Conservation (phyloP, 2,329 filamentous ascomycete genomes). For the Claviceps sp. region DNA sequence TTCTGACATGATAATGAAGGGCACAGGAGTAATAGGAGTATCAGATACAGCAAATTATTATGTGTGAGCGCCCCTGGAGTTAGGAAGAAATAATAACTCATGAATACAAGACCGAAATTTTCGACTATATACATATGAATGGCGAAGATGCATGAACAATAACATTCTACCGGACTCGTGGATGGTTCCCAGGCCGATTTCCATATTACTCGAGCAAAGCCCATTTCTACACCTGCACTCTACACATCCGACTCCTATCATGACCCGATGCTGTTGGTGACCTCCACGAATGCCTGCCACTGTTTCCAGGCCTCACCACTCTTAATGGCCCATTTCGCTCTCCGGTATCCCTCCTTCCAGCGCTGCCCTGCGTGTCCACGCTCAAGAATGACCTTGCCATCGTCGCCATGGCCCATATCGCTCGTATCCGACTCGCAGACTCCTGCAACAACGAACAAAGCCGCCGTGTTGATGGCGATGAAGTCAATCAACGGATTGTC, state of each 20-base stretch:
- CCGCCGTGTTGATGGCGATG: conserved; percentile 85
- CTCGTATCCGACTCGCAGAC: conserved; percentile 75
- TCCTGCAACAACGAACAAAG: conserved; percentile 72
- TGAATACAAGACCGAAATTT: neutral
- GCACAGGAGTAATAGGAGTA: neutral
- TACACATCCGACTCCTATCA: neutral
- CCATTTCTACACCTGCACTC: neutral
- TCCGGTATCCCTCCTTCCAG: conserved; percentile 89
- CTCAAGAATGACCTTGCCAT: conserved; percentile 68
- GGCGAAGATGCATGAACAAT: no score
- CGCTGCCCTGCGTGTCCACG: conserved; percentile 71
- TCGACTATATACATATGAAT: neutral
- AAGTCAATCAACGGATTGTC: conserved; percentile 86
- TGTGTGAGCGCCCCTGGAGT: neutral
- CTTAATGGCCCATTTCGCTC: conserved; percentile 76
- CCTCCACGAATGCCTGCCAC: conserved; percentile 72
- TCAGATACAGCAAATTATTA: neutral
- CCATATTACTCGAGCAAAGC: no score
- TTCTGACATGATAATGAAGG: neutral
- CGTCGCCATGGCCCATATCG: conserved; percentile 66
- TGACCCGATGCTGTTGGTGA: conserved; percentile 46
- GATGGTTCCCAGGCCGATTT: no score
- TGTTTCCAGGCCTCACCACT: conserved; percentile 77
- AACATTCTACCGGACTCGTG: neutral
- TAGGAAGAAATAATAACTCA: neutral